phyloP scores from a whole-genome alignment of 306 rosid species.

The Ammopiptanthus mongolicus region DNA sequence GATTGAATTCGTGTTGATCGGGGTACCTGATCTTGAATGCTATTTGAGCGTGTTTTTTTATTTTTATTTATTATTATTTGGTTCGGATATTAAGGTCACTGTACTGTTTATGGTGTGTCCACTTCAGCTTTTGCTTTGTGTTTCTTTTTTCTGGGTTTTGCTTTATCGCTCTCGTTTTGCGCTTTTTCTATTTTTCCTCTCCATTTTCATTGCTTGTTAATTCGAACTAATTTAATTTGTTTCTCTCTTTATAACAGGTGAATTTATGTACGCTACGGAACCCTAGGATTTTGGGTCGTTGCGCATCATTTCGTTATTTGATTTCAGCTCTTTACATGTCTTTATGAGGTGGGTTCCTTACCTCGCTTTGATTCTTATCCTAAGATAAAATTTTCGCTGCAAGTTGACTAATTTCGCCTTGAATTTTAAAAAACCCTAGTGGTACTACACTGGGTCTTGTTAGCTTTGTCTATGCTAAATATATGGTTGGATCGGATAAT shows the following conservation, averaged over 20 bases:
- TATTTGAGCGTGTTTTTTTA: slow-evolving; percentile 30
- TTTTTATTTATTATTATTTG: neutral
- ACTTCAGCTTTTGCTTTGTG: slow-evolving; percentile 48
- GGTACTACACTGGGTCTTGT: slow-evolving; percentile 6
- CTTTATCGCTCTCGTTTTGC: slow-evolving; percentile 34
- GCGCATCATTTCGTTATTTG: slow-evolving; percentile 12
- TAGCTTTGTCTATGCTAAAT: slow-evolving; percentile 9
- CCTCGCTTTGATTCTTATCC: slow-evolving; percentile 6
- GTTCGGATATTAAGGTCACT: slow-evolving; percentile 30
- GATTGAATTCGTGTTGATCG: slow-evolving; percentile 30
- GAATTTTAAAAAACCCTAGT: slow-evolving; percentile 56
- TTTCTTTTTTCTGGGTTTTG: slow-evolving; percentile 31
- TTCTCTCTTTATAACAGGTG: slow-evolving; percentile 18
- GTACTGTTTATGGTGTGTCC: slow-evolving; percentile 64
- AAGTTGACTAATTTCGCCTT: neutral
- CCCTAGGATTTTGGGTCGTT: slow-evolving; percentile 43
- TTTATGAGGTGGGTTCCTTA: slow-evolving; percentile 17
- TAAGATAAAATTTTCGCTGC: slow-evolving; percentile 18
- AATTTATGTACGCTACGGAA: slow-evolving; percentile 22
- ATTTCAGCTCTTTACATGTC: slow-evolving; percentile 16
- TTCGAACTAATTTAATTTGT: slow-evolving; percentile 13
- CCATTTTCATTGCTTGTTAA: slow-evolving; percentile 23
- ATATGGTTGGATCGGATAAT: neutral
- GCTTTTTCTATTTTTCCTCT: neutral
- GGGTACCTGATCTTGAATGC: neutral